Evolutionary conservation across 225 moss, liverwort and hornwort species (phyloP).

Genomic region (Ulota crispa): DNA sequence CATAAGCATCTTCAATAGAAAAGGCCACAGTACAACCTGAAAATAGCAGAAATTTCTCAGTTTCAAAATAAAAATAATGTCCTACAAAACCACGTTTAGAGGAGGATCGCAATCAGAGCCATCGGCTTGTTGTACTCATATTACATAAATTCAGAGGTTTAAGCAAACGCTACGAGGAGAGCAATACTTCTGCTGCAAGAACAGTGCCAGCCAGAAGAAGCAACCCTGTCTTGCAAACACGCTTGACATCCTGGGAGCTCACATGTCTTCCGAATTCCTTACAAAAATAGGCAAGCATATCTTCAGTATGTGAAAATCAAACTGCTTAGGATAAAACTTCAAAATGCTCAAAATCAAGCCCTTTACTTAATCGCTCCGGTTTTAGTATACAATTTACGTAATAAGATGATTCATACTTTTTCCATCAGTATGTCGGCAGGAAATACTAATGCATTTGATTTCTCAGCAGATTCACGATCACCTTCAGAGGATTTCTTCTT

Average conservation of each 20-base stretch:
- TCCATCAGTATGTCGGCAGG: slow-evolving; percentile 30
- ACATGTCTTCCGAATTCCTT: slow-evolving; percentile 46
- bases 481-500: slow-evolving; percentile 41
- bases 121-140: neutral
- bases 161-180: slow-evolving; percentile 1
- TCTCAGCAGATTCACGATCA: slow-evolving; percentile 55
- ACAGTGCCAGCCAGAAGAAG: slow-evolving; percentile 46
- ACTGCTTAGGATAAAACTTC: neutral
- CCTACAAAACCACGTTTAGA: slow-evolving; percentile 1
- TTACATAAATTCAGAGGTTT: neutral
- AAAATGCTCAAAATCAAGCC: slow-evolving; percentile 16
- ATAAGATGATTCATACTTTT: slow-evolving; percentile 32
- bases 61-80: neutral
- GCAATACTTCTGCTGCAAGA: slow-evolving; percentile 35
- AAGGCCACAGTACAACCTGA: slow-evolving; percentile 54
- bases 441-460: slow-evolving; percentile 18
- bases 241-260: slow-evolving; percentile 34
- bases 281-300: slow-evolving; percentile 2
- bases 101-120: neutral
- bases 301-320: slow-evolving; percentile 16
- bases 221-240: slow-evolving; percentile 45
- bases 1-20: slow-evolving; percentile 46
- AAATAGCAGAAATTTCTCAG: slow-evolving; percentile 18
- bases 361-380: slow-evolving; percentile 2
- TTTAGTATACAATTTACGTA: neutral